These are phyloP conservation scores for Volvox africanus DNA, from an alignment of 139 green algal species.

Conservation along the genomic window DNA sequence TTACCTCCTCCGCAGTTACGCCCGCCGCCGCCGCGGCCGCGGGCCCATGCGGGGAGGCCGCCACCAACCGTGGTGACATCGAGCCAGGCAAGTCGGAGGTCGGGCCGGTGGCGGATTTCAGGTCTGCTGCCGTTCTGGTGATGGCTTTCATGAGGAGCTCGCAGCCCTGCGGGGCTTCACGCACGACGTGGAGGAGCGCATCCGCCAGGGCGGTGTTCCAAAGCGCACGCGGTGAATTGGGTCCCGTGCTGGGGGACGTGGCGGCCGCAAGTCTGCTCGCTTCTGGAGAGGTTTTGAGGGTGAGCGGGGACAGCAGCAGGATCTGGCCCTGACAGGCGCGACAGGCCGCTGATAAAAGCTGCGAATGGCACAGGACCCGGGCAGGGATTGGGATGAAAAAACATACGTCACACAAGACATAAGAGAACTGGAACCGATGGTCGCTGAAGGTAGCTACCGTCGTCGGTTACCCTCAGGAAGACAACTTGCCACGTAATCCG, in stretches of 20 bases:
- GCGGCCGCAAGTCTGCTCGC: conserved; percentile 14
- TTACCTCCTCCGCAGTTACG: background rate
- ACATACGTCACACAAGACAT: no score
- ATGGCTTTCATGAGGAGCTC: conserved; percentile 41
- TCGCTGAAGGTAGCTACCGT: no score
- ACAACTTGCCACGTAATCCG: no score
- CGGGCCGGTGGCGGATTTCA: conserved; percentile 7
- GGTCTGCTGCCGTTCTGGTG: conserved; percentile 26
- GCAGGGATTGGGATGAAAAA: no score
- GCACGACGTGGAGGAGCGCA: conserved; percentile 42
- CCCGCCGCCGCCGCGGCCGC: background rate
- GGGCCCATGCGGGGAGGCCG: background rate
- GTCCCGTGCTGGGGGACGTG: background rate
- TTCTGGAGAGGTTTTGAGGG: conserved; percentile 41
- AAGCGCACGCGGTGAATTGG: background rate
- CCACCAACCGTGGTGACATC: background rate
- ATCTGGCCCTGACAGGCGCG: conserved; percentile 25
- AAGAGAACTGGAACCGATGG: no score
- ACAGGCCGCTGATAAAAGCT: conserved; percentile 44
- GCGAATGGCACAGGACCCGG: background rate
- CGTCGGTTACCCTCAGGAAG: no score
- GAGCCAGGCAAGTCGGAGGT: background rate
- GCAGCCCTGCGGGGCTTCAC: conserved; percentile 38
- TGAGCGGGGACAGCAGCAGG: conserved; percentile 35
- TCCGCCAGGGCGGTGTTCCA: conserved; percentile 45